Percentiles rank a stretch among this genome's conserved stretches.
phyloP scores from a whole-genome alignment of 345 rosid species.

The Gossypium mustelinum region DNA sequence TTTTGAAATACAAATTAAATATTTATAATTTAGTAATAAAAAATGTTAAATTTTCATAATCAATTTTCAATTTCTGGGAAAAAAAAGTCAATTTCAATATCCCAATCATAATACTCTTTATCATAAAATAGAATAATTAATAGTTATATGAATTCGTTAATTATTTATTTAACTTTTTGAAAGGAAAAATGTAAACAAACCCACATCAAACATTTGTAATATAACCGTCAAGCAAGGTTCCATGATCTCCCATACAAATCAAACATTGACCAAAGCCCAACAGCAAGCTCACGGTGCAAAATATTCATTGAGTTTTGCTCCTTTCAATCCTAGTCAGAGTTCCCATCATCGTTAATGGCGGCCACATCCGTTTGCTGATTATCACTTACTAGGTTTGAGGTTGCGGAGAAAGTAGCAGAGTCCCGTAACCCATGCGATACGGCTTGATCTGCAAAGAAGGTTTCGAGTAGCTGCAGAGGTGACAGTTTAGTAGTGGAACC shows the following conservation, averaged over 20 bases:
- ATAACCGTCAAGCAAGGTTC: neutral
- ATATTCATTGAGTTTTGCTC: neutral
- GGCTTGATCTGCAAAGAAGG: conserved; percentile 12
- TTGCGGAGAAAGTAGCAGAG: neutral
- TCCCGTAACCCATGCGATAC: neutral
- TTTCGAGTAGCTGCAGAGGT: conserved; percentile 10
- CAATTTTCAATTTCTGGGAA: too few relatives aligned
- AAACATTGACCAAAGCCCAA: neutral
- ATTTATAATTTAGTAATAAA: too few relatives aligned
- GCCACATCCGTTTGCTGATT: neutral
- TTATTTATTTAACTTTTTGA: too few relatives aligned
- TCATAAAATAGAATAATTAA: too few relatives aligned
- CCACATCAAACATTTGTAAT: neutral
- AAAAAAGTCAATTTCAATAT: too few relatives aligned
- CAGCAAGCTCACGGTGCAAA: neutral
- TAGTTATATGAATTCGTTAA: too few relatives aligned
- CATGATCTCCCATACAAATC: neutral
- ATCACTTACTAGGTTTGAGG: neutral
- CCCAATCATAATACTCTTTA: too few relatives aligned
- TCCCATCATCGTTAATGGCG: neutral
- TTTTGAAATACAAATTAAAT: too few relatives aligned
- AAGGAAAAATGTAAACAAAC: neutral
- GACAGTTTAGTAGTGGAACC: conserved; percentile 1
- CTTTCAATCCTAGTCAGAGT: neutral
- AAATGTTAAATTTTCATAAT: too few relatives aligned